Conservation (phyloP, 2,329 filamentous ascomycete species). For the Aureobasidium sp. region DNA sequence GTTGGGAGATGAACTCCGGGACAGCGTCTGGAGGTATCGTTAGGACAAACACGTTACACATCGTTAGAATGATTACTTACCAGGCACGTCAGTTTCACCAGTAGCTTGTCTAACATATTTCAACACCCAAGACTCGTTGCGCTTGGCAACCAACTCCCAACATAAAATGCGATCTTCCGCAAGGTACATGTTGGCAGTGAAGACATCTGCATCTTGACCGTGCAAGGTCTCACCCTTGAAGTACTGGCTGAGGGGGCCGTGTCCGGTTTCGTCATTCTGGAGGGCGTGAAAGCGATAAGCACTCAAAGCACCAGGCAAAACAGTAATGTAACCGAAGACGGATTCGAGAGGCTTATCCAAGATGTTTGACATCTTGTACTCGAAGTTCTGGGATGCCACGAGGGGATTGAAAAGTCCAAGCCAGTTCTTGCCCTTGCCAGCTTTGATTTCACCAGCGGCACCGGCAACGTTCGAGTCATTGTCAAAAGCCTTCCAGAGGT, state of each 20-base stretch:
- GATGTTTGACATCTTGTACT: constrained; percentile 99
- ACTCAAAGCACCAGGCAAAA: constrained; percentile 87
- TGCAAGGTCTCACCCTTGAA: constrained; percentile 98
- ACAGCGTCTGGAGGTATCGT: constrained; percentile 61
- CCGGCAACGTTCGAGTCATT: constrained; percentile 95
- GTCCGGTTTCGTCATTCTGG: constrained; percentile 92
- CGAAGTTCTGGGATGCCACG: constrained; percentile 95
- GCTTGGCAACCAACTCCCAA: constrained; percentile 93
- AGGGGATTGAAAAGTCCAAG: constrained; percentile 83
- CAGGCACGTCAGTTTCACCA: constrained; percentile 95
- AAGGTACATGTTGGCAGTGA: constrained; percentile 94
- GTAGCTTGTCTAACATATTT: constrained; percentile 97
- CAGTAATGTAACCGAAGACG: constrained; percentile 96
- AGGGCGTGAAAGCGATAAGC: constrained; percentile 93
- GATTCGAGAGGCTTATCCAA: constrained; percentile 95
- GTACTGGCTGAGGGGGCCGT: constrained; percentile 92
- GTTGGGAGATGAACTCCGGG: constrained; percentile 94
- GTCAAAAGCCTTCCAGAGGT: constrained; percentile 98
- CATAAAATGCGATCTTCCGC: constrained; percentile 86
- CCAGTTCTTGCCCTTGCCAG: constrained; percentile 83
- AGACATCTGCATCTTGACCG: constrained; percentile 91
- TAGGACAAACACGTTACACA: background rate
- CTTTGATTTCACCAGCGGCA: constrained; percentile 95
- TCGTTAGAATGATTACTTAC: constrained; percentile 45
- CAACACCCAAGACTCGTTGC: constrained; percentile 89